Base-by-base conservation (phyloP, 805 yeast species). In the Lachancea mirantina region DNA sequence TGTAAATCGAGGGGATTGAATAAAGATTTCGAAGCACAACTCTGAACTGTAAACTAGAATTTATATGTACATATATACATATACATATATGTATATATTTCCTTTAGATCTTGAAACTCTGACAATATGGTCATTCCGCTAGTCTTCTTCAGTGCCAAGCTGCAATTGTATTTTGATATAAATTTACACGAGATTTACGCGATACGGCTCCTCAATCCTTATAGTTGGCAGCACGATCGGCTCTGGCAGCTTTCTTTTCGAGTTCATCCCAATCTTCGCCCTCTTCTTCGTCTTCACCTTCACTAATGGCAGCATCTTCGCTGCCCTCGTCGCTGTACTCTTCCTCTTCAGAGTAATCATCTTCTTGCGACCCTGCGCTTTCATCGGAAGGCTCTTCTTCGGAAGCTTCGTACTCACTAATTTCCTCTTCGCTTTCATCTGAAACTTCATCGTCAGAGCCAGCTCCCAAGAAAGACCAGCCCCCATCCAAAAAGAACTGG, bases 401-500 rank as follows among this genome's bases (percentile, higher is more conserved):
- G 28, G 66, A 61, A 3, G 65, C 68, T 43, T 65, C 69, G 30
- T 63, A 65, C 35, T 65, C 70, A 28, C 65, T 59, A 11, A 58
- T 47, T 50, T 80, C 94, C 50, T 80, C 92, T 39, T 74, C 82
- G 26, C 74, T 78, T 26, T 73, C 82, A 29, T 71, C 77, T 13
- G 74, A 82, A 19, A 67, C 74, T 40, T 76, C 94, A 30, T 73
- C 81, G 38, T 79, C 95, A 14, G 88, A 87, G 28, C 78, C 89
- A 25, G 92, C 89, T 18, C 87, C 84, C 58, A 92, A 72, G 72
- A 92, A 85, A 18, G 76, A 72, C 98, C 98, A 92, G 34, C 98
- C 98, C 35, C 97, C 98, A 50, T 84, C 94, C 29, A 73, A 64
- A 61, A 88, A 92, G 64, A 92, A 92, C 52, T 85, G 89, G 55